These are phyloP conservation scores for Stemphylium beticola DNA, from an alignment of 2,329 filamentous ascomycete species.

Conservation along the genomic window DNA sequence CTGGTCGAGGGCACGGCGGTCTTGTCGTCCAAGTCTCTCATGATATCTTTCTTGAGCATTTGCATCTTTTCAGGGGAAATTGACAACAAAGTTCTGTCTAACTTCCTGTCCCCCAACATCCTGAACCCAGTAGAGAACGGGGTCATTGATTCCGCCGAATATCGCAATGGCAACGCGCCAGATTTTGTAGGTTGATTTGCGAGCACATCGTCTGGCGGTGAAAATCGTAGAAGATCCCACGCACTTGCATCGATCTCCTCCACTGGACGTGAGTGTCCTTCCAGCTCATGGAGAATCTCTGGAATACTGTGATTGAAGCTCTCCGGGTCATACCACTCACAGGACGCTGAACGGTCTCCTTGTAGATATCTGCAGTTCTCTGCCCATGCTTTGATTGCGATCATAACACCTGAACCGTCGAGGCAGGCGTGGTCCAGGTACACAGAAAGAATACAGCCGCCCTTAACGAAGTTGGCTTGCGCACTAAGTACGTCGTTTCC, in stretches of 20 bases:
- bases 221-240: constrained; percentile 28
- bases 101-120: constrained; percentile 30
- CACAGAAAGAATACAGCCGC: constrained; percentile 28
- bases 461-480: constrained; percentile 38
- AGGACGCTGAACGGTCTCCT: constrained; percentile 24
- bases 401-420: constrained; percentile 28
- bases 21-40: constrained; percentile 28
- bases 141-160: constrained; percentile 34
- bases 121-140: constrained; percentile 34
- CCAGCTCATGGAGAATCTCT: constrained; percentile 22
- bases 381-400: constrained; percentile 31
- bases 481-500: constrained; percentile 29
- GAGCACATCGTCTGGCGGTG: constrained; percentile 16
- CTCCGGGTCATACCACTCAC: constrained; percentile 26
- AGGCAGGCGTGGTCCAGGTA: constrained; percentile 27
- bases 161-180: constrained; percentile 25
- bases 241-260: constrained; percentile 21
- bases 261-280: constrained; percentile 16
- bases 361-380: constrained; percentile 32
- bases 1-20: constrained; percentile 39
- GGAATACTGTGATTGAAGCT: constrained; percentile 32
- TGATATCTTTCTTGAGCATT: constrained; percentile 38
- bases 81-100: constrained; percentile 41
- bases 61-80: constrained; percentile 36
- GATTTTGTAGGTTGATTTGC: background rate